phyloP scores from a whole-genome alignment of 1,139 yeast species.

The Protomyces pachydermus region DNA sequence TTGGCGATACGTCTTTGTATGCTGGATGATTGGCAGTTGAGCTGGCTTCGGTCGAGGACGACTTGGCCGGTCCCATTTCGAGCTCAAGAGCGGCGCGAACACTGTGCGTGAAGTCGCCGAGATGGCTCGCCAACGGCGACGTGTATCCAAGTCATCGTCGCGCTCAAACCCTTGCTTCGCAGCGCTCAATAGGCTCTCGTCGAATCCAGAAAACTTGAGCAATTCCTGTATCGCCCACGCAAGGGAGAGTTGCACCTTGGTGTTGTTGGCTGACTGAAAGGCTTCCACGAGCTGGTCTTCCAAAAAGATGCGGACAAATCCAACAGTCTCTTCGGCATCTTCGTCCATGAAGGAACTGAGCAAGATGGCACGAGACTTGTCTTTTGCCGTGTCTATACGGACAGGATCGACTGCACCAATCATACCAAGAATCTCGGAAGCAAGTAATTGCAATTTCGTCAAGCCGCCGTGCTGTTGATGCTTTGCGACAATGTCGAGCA shows the following conservation, averaged over 20 bases:
- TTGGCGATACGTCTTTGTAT: conserved; percentile 43
- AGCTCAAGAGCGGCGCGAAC: conserved; percentile 65
- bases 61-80: conserved; percentile 60
- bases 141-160: conserved; percentile 34
- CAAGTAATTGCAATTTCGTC: conserved; percentile 50
- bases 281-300: conserved; percentile 68
- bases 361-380: conserved; percentile 47
- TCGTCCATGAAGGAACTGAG: conserved; percentile 51
- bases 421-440: conserved; percentile 67
- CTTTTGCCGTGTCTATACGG: conserved; percentile 50
- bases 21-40: conserved; percentile 50
- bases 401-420: conserved; percentile 76
- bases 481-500: conserved; percentile 57
- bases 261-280: conserved; percentile 86
- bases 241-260: conserved; percentile 73
- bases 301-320: conserved; percentile 61
- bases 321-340: conserved; percentile 57
- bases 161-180: conserved; percentile 17
- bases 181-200: conserved; percentile 37
- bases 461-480: conserved; percentile 54
- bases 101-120: conserved; percentile 68
- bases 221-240: conserved; percentile 90
- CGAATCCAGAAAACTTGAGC: conserved; percentile 59
- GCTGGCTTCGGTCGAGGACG: conserved; percentile 41
- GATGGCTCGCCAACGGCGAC: conserved; percentile 54